These are phyloP conservation scores for Cutaneotrichosporon sp. DNA, from an alignment of 1,284 basidiomycete genomes.

Conservation along the genomic window DNA sequence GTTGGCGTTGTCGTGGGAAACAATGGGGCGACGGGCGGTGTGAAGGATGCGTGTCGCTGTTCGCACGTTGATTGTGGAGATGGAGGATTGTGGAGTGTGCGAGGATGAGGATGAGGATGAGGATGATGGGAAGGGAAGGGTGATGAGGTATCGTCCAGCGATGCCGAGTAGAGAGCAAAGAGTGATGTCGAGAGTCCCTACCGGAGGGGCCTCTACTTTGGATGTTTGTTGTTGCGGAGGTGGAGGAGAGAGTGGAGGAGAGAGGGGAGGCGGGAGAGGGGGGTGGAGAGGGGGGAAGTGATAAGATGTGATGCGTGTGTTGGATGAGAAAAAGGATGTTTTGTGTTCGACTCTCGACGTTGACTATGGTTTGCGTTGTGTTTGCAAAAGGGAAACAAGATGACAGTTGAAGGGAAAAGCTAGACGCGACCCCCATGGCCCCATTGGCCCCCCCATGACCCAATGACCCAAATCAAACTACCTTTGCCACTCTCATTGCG, in stretches of 20 bases:
- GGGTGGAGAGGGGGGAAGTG: background rate
- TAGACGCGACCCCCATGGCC: background rate
- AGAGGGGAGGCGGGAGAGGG: background rate
- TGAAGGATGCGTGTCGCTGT: background rate
- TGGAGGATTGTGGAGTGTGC: background rate
- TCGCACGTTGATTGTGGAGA: background rate
- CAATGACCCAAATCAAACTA: no score
- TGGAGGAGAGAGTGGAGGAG: background rate
- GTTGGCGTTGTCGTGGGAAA: slow-evolving; percentile 1
- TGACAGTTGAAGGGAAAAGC: slow-evolving; percentile 2
- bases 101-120: background rate
- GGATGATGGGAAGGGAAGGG: background rate
- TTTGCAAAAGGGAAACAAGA: background rate
- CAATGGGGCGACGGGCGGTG: background rate
- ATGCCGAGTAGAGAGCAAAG: background rate
- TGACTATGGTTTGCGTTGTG: background rate
- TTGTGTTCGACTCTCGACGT: background rate
- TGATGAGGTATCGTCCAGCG: background rate
- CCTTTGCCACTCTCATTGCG: background rate
- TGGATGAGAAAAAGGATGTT: background rate
- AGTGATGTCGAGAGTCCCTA: slow-evolving; percentile 3
- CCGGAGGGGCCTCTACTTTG: background rate
- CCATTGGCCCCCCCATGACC: no score
- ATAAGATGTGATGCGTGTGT: background rate
- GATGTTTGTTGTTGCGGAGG: background rate